phyloP scores from a whole-genome alignment of 495 filamentous ascomycete genomes.

The Penicillium canariense region DNA sequence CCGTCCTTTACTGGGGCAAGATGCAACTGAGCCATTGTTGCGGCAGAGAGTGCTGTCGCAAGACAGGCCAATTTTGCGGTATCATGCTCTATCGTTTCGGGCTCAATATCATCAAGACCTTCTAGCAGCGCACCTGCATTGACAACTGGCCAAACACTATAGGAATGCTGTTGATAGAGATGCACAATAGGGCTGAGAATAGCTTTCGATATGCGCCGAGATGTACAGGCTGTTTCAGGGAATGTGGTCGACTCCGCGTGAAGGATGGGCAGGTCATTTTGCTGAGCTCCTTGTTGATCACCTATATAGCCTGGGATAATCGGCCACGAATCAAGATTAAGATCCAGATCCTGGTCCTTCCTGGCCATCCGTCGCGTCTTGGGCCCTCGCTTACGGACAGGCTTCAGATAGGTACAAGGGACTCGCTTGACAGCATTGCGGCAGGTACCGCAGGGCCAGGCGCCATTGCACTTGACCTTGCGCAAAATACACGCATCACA shows the following conservation, averaged over 20 bases:
- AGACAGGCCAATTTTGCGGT: conserved; percentile 17
- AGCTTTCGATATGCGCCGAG: conserved; percentile 8
- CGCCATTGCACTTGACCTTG: conserved; percentile 34
- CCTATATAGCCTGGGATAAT: neutral
- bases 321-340: neutral
- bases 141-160: conserved; percentile 34
- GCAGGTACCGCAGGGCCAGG: conserved; percentile 33
- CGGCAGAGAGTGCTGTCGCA: conserved; percentile 29
- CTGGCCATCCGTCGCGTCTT: conserved; percentile 20
- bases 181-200: conserved; percentile 17
- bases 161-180: conserved; percentile 27
- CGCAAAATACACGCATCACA: conserved; percentile 33
- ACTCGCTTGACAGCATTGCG: conserved; percentile 18
- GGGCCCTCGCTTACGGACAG: conserved; percentile 29
- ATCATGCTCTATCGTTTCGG: neutral
- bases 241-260: no score
- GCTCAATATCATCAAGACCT: conserved; percentile 16
- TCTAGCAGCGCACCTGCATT: conserved; percentile 19
- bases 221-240: neutral
- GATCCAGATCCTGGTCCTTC: neutral
- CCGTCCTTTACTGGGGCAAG: conserved; percentile 18
- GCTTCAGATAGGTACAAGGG: conserved; percentile 31
- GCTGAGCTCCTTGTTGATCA: neutral
- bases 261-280: no score
- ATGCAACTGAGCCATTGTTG: conserved; percentile 35